Conservation (phyloP, 192 early-diverging fungal species). For the Coemansia sp. region DNA sequence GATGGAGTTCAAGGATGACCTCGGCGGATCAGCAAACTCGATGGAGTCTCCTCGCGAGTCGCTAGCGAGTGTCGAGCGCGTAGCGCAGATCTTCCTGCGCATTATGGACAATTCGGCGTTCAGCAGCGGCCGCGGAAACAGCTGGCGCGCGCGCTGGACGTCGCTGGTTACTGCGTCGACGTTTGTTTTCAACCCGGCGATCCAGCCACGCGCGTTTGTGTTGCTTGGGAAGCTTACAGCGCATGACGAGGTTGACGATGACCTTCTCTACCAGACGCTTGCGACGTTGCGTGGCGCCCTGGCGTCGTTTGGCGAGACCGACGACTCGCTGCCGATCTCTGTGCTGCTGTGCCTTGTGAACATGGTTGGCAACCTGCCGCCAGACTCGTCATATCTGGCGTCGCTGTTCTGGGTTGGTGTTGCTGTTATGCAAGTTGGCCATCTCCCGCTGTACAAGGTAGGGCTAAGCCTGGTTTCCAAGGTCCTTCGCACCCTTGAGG, state of each 20-base stretch:
- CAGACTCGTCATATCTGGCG: constrained; percentile 78
- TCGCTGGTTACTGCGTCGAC: constrained; percentile 86
- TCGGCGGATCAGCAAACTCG: constrained; percentile 9
- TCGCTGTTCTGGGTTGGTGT: constrained; percentile 91
- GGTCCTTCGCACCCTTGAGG: constrained; percentile 75
- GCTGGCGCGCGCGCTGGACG: constrained; percentile 91
- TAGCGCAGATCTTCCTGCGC: constrained; percentile 61
- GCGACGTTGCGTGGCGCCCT: constrained; percentile 86
- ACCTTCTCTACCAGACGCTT: constrained; percentile 89
- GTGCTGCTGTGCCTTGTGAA: constrained; percentile 90
- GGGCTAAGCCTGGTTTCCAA: constrained; percentile 70
- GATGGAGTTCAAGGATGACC: constrained; percentile 54
- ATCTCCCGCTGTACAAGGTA: constrained; percentile 73
- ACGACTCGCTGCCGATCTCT: constrained; percentile 75
- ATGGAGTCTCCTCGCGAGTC: constrained; percentile 45
- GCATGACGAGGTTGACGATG: constrained; percentile 87
- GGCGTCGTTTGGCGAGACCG: constrained; percentile 78
- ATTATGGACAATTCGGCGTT: constrained; percentile 54
- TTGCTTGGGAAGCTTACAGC: constrained; percentile 80
- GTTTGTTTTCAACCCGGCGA: constrained; percentile 90
- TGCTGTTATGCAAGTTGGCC: constrained; percentile 81
- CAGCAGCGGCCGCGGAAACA: constrained; percentile 65
- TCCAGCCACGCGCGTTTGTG: constrained; percentile 93
- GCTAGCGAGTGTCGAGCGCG: constrained; percentile 58
- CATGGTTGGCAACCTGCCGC: constrained; percentile 80